Evolutionary conservation across 495 filamentous ascomycete genomes (phyloP).

Genomic region (Talaromyces proteolyticus): DNA sequence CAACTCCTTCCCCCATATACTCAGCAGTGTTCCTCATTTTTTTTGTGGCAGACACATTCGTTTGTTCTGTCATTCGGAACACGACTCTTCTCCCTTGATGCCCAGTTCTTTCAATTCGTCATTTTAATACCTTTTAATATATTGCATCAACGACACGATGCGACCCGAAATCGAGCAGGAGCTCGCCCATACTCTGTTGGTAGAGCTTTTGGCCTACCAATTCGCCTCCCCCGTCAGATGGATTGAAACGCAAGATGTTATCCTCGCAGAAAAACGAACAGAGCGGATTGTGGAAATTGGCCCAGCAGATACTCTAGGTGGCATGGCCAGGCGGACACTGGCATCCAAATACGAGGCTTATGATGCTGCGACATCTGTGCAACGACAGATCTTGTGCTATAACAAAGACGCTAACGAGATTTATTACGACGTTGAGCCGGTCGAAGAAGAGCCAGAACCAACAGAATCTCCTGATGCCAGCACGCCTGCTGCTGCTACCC

Average conservation of each 20-base stretch:
- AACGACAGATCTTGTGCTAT: constrained; percentile 97
- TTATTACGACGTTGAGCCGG: constrained; percentile 96
- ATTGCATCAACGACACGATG: constrained; percentile 53
- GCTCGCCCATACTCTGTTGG: constrained; percentile 92
- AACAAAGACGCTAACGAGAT: constrained; percentile 99
- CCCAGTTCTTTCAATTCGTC: neutral
- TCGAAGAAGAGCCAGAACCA: constrained; percentile 79
- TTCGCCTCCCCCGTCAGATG: constrained; percentile 98
- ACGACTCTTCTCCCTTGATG: neutral
- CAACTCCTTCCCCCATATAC: too few species aligned
- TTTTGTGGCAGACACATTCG: constrained; percentile 6
- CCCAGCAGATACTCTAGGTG: constrained; percentile 94
- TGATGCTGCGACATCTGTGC: constrained; percentile 90
- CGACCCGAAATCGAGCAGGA: constrained; percentile 98
- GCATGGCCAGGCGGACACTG: constrained; percentile 94
- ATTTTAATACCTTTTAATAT: constrained; percentile 6
- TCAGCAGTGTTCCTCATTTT: neutral
- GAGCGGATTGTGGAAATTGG: constrained; percentile 98
- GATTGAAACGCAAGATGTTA: constrained; percentile 99
- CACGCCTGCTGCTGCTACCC: constrained; percentile 15
- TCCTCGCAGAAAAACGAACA: constrained; percentile 89
- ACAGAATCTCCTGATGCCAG: constrained; percentile 37
- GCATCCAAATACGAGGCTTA: constrained; percentile 98
- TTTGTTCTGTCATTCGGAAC: constrained; percentile 5
- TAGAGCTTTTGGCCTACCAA: constrained; percentile 98